A percentile compares a stretch with the other conserved stretches of the same genome.
Evolutionary conservation across 78 protist species (phyloP).

Genomic region (Bigelowiella natans): DNA sequence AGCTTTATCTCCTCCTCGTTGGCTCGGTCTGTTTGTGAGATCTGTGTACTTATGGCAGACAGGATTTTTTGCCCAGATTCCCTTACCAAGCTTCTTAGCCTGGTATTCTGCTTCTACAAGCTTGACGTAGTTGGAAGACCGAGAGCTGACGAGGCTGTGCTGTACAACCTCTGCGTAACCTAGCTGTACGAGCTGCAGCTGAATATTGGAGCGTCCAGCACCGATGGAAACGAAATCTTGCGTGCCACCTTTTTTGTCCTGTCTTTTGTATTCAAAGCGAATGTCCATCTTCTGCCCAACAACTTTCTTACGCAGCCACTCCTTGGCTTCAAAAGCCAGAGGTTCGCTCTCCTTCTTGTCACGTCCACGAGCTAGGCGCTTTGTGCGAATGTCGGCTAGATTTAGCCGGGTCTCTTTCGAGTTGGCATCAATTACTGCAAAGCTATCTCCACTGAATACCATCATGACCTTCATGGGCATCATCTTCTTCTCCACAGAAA

Average conservation of each 20-base stretch:
- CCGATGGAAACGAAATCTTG: background rate
- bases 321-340: background rate
- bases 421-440: background rate
- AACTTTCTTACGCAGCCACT: background rate
- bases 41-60: background rate
- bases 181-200: background rate
- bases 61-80: background rate
- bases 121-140: background rate
- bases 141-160: background rate
- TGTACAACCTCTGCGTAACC: background rate
- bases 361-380: background rate
- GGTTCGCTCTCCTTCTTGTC: background rate
- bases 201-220: background rate
- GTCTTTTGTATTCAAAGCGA: background rate
- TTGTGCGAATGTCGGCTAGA: background rate
- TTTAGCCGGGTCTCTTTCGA: background rate
- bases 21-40: background rate
- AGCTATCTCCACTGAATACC: background rate
- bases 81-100: background rate
- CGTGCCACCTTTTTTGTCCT: background rate
- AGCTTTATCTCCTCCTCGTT: background rate
- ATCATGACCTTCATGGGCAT: background rate
- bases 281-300: background rate
- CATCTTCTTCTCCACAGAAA: no score
- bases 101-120: background rate